Evolutionary conservation across 176 grass and related monocot species (phyloP), one percentile per base, ranked within the genome.

Genomic region (Cenchrus purpureus): DNA sequence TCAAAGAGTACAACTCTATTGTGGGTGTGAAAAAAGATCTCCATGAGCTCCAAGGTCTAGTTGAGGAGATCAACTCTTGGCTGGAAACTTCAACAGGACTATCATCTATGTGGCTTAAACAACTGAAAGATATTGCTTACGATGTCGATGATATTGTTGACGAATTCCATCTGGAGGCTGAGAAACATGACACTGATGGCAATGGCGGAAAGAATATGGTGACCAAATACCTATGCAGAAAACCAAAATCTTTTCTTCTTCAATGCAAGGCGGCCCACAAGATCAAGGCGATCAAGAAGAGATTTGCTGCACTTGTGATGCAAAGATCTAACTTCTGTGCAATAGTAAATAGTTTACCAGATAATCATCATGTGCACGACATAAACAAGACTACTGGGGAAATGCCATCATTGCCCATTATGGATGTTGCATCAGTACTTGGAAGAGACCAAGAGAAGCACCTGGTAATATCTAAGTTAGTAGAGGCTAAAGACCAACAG

Each of bases 361-460:
- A 0, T 2, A 2, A 1, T 12, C 61, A 32, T 52, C 28, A 2
- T 51, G 28, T 2, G 19, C 44, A 0, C 0, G 11, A 0, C 11
- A 31, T 2, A 1, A 9, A 2, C 8, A 28, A 49, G 29, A 49
- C 49, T 10, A 20, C 4, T 1, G 37, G 4, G 4, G n/a, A 85
- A 8, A 5, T 10, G 37, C 53, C 74, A 9, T 15, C 63, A 65
- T 15, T 65, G 29, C 12, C 63, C 14, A 65, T 4, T 11, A 4
- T 49, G 44, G 67, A 55, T 34, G 57, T 14, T 52, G 73, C 70
- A 52, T 55, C 53, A 17, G 53, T 55, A 16, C 14, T 17, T 0
- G 53, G 53, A 70, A 89, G 87, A 14, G 82, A 89, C 11, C 1
- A 43, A 50, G 68, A 62, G 3, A 31, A 13, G 10, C 14, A 51